phyloP scores from a whole-genome alignment of 495 filamentous ascomycete species.

The Xylaria flabelliformis region DNA sequence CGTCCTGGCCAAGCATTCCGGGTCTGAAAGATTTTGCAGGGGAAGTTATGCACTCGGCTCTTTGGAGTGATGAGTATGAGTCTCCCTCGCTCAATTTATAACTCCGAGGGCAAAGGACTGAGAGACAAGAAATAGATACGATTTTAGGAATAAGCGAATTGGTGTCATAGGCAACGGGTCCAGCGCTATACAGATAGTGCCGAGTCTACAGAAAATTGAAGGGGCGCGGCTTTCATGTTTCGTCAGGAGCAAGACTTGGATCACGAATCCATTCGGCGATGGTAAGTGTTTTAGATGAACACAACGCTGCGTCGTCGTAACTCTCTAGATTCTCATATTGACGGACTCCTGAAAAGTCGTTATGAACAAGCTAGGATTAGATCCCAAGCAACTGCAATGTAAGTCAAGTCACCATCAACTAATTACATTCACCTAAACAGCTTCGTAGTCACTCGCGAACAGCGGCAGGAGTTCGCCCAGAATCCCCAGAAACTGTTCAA shows the following conservation, averaged over 20 bases:
- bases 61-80: constrained; percentile 51
- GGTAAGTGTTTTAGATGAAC: constrained; percentile 25
- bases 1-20: constrained; percentile 63
- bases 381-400: constrained; percentile 46
- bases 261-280: constrained; percentile 53
- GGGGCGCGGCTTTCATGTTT: constrained; percentile 65
- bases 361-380: constrained; percentile 49
- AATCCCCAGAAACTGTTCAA: constrained; percentile 42
- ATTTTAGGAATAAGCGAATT: constrained; percentile 58
- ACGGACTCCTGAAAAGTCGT: constrained; percentile 17
- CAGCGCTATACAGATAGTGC: constrained; percentile 74
- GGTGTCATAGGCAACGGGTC: constrained; percentile 65
- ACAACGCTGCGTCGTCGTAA: constrained; percentile 11
- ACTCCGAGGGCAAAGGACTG: neutral
- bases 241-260: constrained; percentile 73
- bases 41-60: constrained; percentile 62
- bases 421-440: neutral
- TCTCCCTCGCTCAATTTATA: neutral
- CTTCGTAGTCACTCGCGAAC: constrained; percentile 43
- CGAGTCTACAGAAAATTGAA: constrained; percentile 63
- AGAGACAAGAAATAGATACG: constrained; percentile 45
- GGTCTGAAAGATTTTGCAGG: constrained; percentile 62
- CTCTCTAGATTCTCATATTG: neutral
- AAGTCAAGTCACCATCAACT: constrained; percentile 32
- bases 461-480: constrained; percentile 40